Conservation (phyloP, 208 protist species). For the Leishmania tarentolae region DNA sequence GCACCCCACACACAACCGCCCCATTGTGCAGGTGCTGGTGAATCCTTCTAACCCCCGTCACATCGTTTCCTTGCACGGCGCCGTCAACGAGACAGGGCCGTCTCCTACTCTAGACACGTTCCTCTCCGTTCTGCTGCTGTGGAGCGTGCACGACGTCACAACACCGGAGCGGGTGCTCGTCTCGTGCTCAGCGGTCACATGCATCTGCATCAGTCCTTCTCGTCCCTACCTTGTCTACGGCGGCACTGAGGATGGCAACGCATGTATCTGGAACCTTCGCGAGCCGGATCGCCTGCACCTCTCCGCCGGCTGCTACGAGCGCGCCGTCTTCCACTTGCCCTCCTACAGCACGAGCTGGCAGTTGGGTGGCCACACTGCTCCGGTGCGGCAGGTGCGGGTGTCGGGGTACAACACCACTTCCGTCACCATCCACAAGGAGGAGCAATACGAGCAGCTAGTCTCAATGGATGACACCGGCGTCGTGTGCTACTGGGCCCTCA, state of each 20-base stretch:
- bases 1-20: slow-evolving; percentile 44
- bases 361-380: slow-evolving; percentile 56
- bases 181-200: slow-evolving; percentile 48
- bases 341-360: slow-evolving; percentile 82
- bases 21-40: slow-evolving; percentile 56
- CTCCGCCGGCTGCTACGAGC: slow-evolving; percentile 48
- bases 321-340: slow-evolving; percentile 52
- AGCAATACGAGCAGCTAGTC: slow-evolving; percentile 70
- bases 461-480: slow-evolving; percentile 62
- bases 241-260: slow-evolving; percentile 68
- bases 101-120: slow-evolving; percentile 56
- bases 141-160: slow-evolving; percentile 66
- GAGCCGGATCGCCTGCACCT: slow-evolving; percentile 79
- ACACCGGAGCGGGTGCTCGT: slow-evolving; percentile 71
- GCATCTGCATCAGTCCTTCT: slow-evolving; percentile 60
- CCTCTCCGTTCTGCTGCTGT: slow-evolving; percentile 72
- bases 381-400: slow-evolving; percentile 57
- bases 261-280: slow-evolving; percentile 76
- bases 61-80: slow-evolving; percentile 56
- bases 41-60: slow-evolving; percentile 47
- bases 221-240: slow-evolving; percentile 71
- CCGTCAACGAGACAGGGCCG: slow-evolving; percentile 30
- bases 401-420: slow-evolving; percentile 63
- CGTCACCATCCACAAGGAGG: slow-evolving; percentile 30
- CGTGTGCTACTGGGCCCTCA: slow-evolving; percentile 71